Base-by-base conservation (phyloP, 2,329 filamentous ascomycete genomes). In the Plenodomus lindquistii region DNA sequence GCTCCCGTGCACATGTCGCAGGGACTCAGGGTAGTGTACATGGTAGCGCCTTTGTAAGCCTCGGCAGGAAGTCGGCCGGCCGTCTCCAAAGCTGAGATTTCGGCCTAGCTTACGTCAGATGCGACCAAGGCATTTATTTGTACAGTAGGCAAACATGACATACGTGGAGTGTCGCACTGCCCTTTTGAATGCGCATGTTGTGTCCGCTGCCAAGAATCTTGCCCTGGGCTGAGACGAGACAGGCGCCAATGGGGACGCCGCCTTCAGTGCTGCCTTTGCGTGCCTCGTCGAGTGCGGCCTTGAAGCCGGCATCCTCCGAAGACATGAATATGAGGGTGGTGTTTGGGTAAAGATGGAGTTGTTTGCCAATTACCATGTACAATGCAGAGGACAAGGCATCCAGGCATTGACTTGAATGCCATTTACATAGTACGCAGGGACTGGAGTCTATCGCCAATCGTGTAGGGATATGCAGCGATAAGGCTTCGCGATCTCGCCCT, bases 1-100 rank as follows among this genome's bases (percentile, higher is more conserved):
- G 88, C 87, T 8, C 88, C 88, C 3, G 88, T 90, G 71, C 86
- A 92, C 88, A 91, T 91, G 65, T 89, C 86, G 69, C 88, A 92
- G 0, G 88, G 88, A 2, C 86, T 89, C 6, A 92, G 76, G 0
- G 88, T 91, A 2, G 88, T 92, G 73, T 89, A 92, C 86, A 92
- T 91, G n/a, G 87, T 91, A 29, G 85, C 82, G 22, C 85, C 85
- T 57, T 80, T 79, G 71, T 91, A 91, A 5, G 81, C 80, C 1
- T 81, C 82, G 15, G 86, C 87, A 24, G 86, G 84, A 18, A 90
- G 80, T 34, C 88, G 83, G 38, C 88, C 88, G 0, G 87, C 86
- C 70, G 87, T 85, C 66, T 88, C 85, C 34, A 92, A 78, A n/a
- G 86, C 84, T 16, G 87, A 85, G 17, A 87, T 91, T 70, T 92